Evolutionary conservation across 2,329 filamentous ascomycete species (phyloP).

Genomic region (Lachnellula hyalina): DNA sequence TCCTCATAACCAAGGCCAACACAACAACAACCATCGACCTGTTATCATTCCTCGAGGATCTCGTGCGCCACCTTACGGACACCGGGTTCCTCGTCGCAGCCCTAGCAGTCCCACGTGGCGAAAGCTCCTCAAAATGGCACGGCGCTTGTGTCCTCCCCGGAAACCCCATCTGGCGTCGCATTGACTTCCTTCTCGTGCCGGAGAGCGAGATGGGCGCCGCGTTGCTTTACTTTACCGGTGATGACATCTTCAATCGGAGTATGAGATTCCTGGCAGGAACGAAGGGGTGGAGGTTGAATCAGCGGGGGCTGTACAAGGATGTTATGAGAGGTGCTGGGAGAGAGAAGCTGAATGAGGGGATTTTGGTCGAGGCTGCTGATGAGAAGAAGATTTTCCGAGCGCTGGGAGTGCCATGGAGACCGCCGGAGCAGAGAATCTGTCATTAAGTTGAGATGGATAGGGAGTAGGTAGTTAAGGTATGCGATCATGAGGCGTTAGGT

Average conservation of each 20-base stretch:
- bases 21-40: conserved; percentile 52
- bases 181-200: conserved; percentile 82
- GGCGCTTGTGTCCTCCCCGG: conserved; percentile 70
- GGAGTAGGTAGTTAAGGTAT: background rate
- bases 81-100: conserved; percentile 63
- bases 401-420: conserved; percentile 78
- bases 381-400: conserved; percentile 79
- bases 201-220: conserved; percentile 75
- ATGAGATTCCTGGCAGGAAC: conserved; percentile 73
- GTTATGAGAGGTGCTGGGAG: conserved; percentile 55
- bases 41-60: conserved; percentile 52
- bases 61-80: conserved; percentile 57
- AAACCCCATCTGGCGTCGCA: conserved; percentile 63
- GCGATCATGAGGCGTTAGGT: background rate
- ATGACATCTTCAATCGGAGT: conserved; percentile 90
- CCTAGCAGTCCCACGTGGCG: conserved; percentile 51
- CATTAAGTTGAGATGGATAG: conserved; percentile 32
- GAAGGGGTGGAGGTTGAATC: conserved; percentile 81
- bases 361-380: conserved; percentile 65
- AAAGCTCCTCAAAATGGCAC: conserved; percentile 74
- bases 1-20: conserved; percentile 68
- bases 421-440: conserved; percentile 71
- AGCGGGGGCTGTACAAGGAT: conserved; percentile 70
- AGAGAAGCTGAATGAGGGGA: conserved; percentile 60
- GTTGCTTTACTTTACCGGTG: conserved; percentile 91